These are phyloP conservation scores for Linum lewisii DNA, from an alignment of 345 rosid genomes.

Conservation along the genomic window DNA sequence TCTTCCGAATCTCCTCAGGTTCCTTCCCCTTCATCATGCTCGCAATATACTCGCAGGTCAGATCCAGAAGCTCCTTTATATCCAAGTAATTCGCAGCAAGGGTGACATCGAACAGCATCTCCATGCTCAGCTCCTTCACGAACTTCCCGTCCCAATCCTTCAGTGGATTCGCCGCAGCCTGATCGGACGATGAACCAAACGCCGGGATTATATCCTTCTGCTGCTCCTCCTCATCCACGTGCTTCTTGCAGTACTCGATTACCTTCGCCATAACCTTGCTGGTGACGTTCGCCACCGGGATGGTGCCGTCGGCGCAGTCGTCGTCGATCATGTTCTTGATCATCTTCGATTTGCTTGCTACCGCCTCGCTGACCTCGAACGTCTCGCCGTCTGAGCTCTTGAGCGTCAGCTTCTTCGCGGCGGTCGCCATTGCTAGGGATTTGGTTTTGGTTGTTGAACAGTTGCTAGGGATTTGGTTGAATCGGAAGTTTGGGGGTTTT, in stretches of 20 bases:
- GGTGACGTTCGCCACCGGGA: not conserved
- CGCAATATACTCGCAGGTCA: not conserved
- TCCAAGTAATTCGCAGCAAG: not conserved
- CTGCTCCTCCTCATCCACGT: not conserved
- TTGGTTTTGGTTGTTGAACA: no score
- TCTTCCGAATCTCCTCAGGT: not conserved
- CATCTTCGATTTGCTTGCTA: not conserved
- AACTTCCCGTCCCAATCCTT: not conserved
- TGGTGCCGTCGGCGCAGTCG: not conserved
- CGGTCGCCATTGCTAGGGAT: no score
- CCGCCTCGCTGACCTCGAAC: not conserved
- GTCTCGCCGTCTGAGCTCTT: conserved; percentile 1
- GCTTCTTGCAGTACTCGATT: conserved; percentile 1
- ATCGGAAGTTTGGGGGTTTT: no score
- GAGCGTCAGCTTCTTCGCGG: no score
- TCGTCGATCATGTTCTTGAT: conserved; percentile 2
- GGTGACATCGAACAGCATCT: not conserved
- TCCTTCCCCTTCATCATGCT: not conserved
- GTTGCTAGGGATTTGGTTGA: no score
- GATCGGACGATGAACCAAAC: not conserved
- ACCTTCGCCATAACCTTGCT: not conserved
- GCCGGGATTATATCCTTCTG: no score
- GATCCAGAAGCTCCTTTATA: not conserved
- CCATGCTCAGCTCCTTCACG: conserved; percentile 1
- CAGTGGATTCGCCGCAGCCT: not conserved